Base-by-base conservation (phyloP, 805 yeast genomes). In the Nakazawaea wickerhamii region DNA sequence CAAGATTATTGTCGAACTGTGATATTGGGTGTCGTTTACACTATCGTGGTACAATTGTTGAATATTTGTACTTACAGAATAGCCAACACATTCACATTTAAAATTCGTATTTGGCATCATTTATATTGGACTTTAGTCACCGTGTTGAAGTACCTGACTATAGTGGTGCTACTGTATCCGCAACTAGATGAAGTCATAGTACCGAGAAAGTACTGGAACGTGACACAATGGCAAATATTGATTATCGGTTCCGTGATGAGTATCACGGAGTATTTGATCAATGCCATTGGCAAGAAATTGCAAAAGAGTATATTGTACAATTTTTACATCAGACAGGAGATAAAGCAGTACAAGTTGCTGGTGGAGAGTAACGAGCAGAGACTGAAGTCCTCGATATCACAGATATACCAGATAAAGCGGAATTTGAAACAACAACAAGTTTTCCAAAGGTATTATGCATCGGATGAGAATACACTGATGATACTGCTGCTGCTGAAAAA, bases 361-460 rank as follows among this genome's bases (percentile, higher is more conserved):
- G 11, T 35, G 9, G 35, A 27, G 23, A 35, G 23, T 13, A 35
- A 30, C 18, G 33, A 28, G n/a, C 36, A 22, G 18, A 15, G 44
- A 7, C 26, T 25, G 31, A 41, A 30, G 11, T 41, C 44, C 9
- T 35, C 44, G 9, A 35, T 41, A 10, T 14, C 36, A 5, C 23
- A 19, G 14, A 35, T 41, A 4, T 41, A 27, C 23, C 28, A 35
- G 14, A 28, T 41, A n/a, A 41, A 41, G 22, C 36, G 13, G 13
- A 30, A 36, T 3, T 36, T 36, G 19, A 42, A 36, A 32, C 30
- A 36, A 20, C 17, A 21, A 31, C 37, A 42, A 27, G 26, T 42
- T 7, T 10, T 30, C 20, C 19, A 22, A 15, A 36, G 32, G 21
- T 42, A 42, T 22, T 42, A 42, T 37, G 14, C 28, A 6, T 26